A percentile compares a stretch with the other conserved stretches of the same genome.
Evolutionary conservation across 768 basidiomycete species (phyloP).

Genomic region (Lactarius vividus): DNA sequence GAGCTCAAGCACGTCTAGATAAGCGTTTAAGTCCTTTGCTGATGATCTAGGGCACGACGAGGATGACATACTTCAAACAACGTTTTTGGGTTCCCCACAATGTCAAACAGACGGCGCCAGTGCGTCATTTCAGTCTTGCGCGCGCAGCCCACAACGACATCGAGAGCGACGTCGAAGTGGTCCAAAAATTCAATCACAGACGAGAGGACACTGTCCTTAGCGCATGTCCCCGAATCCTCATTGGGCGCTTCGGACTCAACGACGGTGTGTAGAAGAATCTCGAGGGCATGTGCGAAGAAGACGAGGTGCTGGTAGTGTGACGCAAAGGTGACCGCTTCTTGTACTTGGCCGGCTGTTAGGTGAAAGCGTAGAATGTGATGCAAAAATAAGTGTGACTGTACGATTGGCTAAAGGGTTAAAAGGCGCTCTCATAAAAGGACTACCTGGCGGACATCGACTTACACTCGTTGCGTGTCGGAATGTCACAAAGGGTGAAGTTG

Average conservation of each 20-base stretch:
- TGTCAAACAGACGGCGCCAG: constrained; percentile 85
- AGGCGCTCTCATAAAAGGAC: background rate
- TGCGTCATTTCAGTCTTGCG: constrained; percentile 92
- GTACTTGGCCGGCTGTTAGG: constrained; percentile 57
- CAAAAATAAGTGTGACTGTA: constrained; percentile 88
- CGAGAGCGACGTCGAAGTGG: constrained; percentile 85
- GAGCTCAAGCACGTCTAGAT: constrained; percentile 68
- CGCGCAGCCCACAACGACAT: constrained; percentile 94
- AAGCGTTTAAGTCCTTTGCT: constrained; percentile 5
- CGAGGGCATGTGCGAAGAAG: constrained; percentile 91
- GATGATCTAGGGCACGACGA: background rate
- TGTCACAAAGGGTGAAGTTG: constrained; percentile 81
- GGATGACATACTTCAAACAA: constrained; percentile 79
- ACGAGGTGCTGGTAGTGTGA: constrained; percentile 83
- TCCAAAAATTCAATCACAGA: constrained; percentile 87
- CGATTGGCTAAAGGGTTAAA: constrained; percentile 6
- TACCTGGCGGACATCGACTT: constrained; percentile 33
- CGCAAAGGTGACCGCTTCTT: constrained; percentile 83
- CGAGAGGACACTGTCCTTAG: constrained; percentile 44
- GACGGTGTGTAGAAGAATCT: constrained; percentile 90
- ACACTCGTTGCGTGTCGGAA: constrained; percentile 92
- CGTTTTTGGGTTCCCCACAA: constrained; percentile 86
- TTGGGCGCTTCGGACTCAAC: constrained; percentile 74
- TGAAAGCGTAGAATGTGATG: constrained; percentile 88
- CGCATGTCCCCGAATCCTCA: constrained; percentile 18